Conservation (phyloP, 352 stramenopile species). For the Phytophthora foliorum region DNA sequence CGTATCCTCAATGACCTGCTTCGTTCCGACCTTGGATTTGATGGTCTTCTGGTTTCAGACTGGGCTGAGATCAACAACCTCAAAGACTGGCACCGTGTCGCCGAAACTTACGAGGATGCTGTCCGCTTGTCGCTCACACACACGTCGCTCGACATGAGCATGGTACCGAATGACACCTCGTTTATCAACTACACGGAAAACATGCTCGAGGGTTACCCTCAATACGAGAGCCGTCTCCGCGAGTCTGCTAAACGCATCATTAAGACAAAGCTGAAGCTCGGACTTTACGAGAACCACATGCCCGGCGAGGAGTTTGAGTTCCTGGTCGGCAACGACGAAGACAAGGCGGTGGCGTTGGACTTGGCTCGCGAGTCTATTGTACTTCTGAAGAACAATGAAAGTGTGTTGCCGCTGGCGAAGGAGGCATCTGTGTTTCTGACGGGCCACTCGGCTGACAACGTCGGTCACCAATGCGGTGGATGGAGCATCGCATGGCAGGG, state of each 20-base stretch:
- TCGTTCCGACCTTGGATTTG: conserved; percentile 78
- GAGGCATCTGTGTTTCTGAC: conserved; percentile 61
- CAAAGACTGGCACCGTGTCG: conserved; percentile 58
- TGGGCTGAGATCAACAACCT: conserved; percentile 93
- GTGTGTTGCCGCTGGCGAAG: conserved; percentile 51
- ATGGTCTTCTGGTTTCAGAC: conserved; percentile 90
- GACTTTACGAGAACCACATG: conserved; percentile 70
- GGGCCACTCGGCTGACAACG: conserved; percentile 63
- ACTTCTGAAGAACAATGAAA: conserved; percentile 79
- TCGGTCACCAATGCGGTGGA: conserved; percentile 70
- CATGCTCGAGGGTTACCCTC: conserved; percentile 48
- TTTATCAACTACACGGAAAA: conserved; percentile 61
- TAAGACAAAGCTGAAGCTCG: conserved; percentile 72
- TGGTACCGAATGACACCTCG: conserved; percentile 62
- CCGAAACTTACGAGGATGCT: conserved; percentile 49
- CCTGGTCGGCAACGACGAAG: conserved; percentile 52
- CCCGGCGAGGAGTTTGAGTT: conserved; percentile 49
- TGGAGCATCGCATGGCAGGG: conserved; percentile 90
- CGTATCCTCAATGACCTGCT: conserved; percentile 81
- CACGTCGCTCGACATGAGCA: conserved; percentile 93
- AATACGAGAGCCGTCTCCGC: conserved; percentile 51
- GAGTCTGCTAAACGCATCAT: conserved; percentile 67
- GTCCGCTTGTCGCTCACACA: conserved; percentile 70
- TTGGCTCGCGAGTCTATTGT: conserved; percentile 80
- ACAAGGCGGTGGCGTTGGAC: conserved; percentile 59